These are phyloP conservation scores for Trichosanthes cucumerina DNA, from an alignment of 306 rosid species.

Conservation along the genomic window DNA sequence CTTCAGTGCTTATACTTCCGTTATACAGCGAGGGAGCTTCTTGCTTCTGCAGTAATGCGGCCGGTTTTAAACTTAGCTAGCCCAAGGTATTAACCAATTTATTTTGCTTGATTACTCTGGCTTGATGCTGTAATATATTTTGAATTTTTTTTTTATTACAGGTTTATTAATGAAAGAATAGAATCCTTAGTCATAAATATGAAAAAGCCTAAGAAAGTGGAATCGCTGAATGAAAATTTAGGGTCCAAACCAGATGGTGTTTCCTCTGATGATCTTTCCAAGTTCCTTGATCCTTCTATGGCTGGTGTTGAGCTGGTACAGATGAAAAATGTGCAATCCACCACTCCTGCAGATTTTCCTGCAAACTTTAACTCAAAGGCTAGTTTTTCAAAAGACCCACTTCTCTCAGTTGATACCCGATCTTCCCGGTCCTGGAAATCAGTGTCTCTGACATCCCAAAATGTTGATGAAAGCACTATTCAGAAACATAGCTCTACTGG, in stretches of 20 bases:
- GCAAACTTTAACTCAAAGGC: constrained; percentile 26
- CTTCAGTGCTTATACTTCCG: constrained; percentile 82
- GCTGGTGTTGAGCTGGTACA: constrained; percentile 90
- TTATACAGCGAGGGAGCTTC: constrained; percentile 78
- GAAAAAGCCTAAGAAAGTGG: constrained; percentile 48
- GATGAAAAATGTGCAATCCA: constrained; percentile 51
- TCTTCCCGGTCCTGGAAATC: constrained; percentile 72
- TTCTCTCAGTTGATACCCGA: constrained; percentile 63
- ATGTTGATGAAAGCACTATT: constrained; percentile 32
- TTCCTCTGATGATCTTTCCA: constrained; percentile 51
- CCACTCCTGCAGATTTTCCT: constrained; percentile 20
- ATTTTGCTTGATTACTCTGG: constrained; percentile 14
- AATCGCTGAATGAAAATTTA: constrained; percentile 27
- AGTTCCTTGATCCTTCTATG: constrained; percentile 66
- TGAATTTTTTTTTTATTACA: no score
- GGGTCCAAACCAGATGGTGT: constrained; percentile 41
- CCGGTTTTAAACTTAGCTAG: constrained; percentile 79
- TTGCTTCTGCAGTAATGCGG: constrained; percentile 90
- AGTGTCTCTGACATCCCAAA: constrained; percentile 34
- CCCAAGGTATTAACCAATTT: constrained; percentile 52
- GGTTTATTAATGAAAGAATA: constrained; percentile 92
- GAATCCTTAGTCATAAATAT: constrained; percentile 57
- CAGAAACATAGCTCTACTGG: constrained; percentile 46
- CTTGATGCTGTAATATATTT: constrained; percentile 18
- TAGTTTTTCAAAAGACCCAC: constrained; percentile 59